Conservation (phyloP, 1,284 basidiomycete species). For the Uromyces viciae-fabae region DNA sequence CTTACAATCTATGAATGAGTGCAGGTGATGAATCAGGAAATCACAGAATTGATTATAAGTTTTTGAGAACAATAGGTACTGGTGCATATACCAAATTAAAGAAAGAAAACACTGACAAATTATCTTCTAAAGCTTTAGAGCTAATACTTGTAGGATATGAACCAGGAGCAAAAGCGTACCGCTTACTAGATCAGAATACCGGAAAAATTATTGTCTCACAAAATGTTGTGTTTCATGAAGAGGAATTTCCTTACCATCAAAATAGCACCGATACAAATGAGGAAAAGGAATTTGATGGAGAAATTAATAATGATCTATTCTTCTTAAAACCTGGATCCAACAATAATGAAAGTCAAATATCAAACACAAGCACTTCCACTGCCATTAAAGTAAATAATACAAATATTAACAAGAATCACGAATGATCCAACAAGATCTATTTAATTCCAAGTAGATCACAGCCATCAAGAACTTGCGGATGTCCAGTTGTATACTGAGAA, state of each 20-base stretch:
- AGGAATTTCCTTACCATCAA: neutral
- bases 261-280: neutral
- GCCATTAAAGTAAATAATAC: too few relatives aligned
- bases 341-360: too few relatives aligned
- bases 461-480: too few relatives aligned
- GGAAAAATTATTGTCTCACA: slow-evolving; percentile 7
- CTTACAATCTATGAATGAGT: neutral
- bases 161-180: neutral
- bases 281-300: neutral
- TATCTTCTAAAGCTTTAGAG: neutral
- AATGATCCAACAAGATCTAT: too few relatives aligned
- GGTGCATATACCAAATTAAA: neutral
- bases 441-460: too few relatives aligned
- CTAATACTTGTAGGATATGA: neutral
- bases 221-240: neutral
- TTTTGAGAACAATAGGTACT: neutral
- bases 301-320: neutral
- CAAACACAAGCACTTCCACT: too few relatives aligned
- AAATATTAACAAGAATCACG: too few relatives aligned
- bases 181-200: neutral
- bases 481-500: too few relatives aligned
- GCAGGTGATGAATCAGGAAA: neutral
- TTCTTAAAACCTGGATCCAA: too few relatives aligned
- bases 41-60: neutral
- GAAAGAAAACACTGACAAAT: neutral